A percentile compares a stretch with the other conserved stretches of the same genome.
Conservation (phyloP, 208 protist genomes). For the Trichomonas tenax region DNA sequence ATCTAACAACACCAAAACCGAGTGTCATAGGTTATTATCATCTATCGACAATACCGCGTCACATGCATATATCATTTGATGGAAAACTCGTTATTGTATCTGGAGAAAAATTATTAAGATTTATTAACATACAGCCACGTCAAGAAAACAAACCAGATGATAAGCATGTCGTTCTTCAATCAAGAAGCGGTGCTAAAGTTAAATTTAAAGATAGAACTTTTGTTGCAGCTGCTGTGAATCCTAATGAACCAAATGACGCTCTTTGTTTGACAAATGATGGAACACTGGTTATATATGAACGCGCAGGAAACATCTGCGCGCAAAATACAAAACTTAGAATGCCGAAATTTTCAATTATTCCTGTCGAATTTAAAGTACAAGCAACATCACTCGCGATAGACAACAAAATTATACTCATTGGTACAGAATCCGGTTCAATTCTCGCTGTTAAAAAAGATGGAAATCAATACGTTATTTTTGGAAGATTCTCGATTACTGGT, state of each 20-base stretch:
- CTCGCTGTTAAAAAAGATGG: not conserved
- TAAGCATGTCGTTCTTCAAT: not conserved
- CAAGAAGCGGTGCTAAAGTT: not conserved
- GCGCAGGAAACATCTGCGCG: no score
- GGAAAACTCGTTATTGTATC: not conserved
- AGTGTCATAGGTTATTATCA: not conserved
- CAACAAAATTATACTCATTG: not conserved
- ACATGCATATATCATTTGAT: not conserved
- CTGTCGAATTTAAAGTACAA: not conserved
- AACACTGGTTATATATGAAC: not conserved
- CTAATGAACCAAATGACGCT: not conserved
- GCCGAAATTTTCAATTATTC: not conserved
- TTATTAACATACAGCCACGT: not conserved
- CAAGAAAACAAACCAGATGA: not conserved
- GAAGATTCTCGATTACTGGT: not conserved
- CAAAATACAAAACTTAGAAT: not conserved
- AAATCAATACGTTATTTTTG: not conserved
- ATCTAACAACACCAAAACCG: not conserved
- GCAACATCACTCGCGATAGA: not conserved
- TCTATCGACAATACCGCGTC: not conserved
- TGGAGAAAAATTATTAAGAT: not conserved
- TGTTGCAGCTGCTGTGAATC: not conserved
- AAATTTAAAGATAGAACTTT: slow-evolving; percentile 6
- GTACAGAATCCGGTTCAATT: not conserved
- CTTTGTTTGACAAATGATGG: not conserved